phyloP scores from a whole-genome alignment of 208 protist genomes.

The Acanthamoeba royreba region DNA sequence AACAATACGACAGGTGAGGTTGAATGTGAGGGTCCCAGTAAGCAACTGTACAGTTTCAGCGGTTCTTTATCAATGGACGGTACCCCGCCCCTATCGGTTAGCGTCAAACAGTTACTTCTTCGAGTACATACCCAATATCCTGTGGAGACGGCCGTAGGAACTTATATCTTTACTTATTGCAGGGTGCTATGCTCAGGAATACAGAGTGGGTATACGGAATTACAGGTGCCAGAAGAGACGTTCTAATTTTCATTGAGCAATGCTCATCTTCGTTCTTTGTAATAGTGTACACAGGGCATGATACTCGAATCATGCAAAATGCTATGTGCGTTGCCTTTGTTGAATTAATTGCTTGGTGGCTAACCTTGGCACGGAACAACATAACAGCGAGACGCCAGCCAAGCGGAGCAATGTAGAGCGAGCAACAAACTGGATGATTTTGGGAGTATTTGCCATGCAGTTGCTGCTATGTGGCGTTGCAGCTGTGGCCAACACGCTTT shows the following conservation, averaged over 20 bases:
- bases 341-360: background rate
- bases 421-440: constrained; percentile 61
- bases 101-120: background rate
- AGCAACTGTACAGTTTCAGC: constrained; percentile 73
- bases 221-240: too few relatives aligned
- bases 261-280: too few relatives aligned
- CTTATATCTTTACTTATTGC: background rate
- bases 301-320: constrained; percentile 75
- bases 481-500: constrained; percentile 33
- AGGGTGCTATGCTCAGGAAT: background rate
- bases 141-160: background rate
- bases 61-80: constrained; percentile 35
- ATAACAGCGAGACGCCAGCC: constrained; percentile 27
- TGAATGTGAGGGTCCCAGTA: constrained; percentile 75
- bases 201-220: background rate
- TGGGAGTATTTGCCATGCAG: constrained; percentile 64
- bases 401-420: constrained; percentile 72
- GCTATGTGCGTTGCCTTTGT: background rate
- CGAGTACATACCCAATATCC: background rate
- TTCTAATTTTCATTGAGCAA: too few relatives aligned
- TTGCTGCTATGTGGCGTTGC: constrained; percentile 60
- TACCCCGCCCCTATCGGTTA: background rate
- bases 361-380: background rate
- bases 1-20: background rate
- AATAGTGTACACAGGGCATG: constrained; percentile 73